Evolutionary conservation across 2,329 filamentous ascomycete genomes (phyloP).

Genomic region (Paracoccidioides lutzii): DNA sequence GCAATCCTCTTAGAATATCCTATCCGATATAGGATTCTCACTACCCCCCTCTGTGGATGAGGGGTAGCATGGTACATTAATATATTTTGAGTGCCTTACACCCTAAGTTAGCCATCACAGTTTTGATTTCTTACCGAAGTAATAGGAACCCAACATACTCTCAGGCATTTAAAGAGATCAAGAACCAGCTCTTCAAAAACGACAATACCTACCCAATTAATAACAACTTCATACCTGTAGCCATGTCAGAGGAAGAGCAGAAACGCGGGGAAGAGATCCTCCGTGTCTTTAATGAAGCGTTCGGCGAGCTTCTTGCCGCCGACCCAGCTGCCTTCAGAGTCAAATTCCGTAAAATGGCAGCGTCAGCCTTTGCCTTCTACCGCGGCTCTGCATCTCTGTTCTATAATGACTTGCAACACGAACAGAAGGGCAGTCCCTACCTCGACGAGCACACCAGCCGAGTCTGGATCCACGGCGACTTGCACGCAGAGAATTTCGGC

Average conservation of each 20-base stretch:
- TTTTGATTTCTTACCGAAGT: too few species aligned
- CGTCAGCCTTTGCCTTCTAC: constrained; percentile 14
- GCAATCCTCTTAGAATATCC: too few species aligned
- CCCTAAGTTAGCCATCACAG: too few species aligned
- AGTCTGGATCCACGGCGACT: constrained; percentile 14
- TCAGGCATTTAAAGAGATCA: too few species aligned
- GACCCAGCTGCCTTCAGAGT: constrained; percentile 24
- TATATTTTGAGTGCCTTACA: too few species aligned
- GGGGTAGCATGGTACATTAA: too few species aligned
- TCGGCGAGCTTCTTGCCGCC: constrained; percentile 21
- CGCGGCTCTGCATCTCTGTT: constrained; percentile 11
- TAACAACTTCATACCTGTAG: constrained; percentile 1
- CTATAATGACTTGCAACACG: constrained; percentile 10
- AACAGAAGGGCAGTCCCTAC: constrained; percentile 4
- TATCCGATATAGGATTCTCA: too few species aligned
- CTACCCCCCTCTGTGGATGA: too few species aligned
- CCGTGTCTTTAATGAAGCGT: constrained; percentile 10
- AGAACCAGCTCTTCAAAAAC: too few species aligned
- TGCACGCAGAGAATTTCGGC: constrained; percentile 14
- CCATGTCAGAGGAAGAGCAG: neutral
- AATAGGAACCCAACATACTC: too few species aligned
- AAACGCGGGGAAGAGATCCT: constrained; percentile 12
- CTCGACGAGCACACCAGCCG: constrained; percentile 9
- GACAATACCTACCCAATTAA: too few species aligned
- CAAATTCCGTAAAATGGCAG: constrained; percentile 21